A percentile compares a stretch with the other conserved stretches of the same genome.
Conservation (phyloP, 2,329 filamentous ascomycete species). For the Rhinocladiella mackenziei region DNA sequence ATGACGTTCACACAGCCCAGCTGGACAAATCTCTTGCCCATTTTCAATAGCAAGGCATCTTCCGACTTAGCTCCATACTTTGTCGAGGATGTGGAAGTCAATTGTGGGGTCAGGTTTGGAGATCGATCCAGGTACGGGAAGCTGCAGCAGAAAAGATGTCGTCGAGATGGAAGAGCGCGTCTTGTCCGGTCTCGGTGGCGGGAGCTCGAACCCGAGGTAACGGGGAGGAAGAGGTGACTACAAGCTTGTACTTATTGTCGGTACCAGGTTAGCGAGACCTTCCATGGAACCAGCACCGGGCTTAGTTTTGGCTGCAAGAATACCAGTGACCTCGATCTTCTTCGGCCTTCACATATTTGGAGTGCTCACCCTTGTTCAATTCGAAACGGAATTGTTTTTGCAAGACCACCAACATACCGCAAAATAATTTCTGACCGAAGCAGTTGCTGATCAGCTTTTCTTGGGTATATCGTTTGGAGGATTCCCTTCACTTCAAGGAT, state of each 20-base stretch:
- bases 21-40: too few relatives aligned
- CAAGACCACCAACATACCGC: slow-evolving; percentile 77
- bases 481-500: slow-evolving; percentile 67
- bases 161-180: slow-evolving; percentile 72
- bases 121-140: slow-evolving; percentile 71
- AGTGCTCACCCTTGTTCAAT: slow-evolving; percentile 64
- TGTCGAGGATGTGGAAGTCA: too few relatives aligned
- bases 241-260: slow-evolving; percentile 64
- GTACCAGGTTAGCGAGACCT: slow-evolving; percentile 62
- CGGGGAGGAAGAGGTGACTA: slow-evolving; percentile 78
- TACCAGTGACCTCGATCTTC: slow-evolving; percentile 79
- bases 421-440: slow-evolving; percentile 88
- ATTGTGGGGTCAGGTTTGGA: slow-evolving; percentile 88
- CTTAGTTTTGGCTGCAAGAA: slow-evolving; percentile 63
- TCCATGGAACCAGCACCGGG: slow-evolving; percentile 67
- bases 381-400: slow-evolving; percentile 71
- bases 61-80: too few relatives aligned
- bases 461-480: slow-evolving; percentile 68
- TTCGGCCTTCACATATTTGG: slow-evolving; percentile 70
- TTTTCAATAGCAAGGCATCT: too few relatives aligned
- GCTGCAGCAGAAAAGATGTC: slow-evolving; percentile 79
- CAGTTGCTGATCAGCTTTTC: slow-evolving; percentile 77
- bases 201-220: slow-evolving; percentile 72
- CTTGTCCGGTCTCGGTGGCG: slow-evolving; percentile 73
- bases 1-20: too few relatives aligned